Evolutionary conservation across 2,329 filamentous ascomycete genomes (phyloP).

Genomic region (Bipolaris victoriae): DNA sequence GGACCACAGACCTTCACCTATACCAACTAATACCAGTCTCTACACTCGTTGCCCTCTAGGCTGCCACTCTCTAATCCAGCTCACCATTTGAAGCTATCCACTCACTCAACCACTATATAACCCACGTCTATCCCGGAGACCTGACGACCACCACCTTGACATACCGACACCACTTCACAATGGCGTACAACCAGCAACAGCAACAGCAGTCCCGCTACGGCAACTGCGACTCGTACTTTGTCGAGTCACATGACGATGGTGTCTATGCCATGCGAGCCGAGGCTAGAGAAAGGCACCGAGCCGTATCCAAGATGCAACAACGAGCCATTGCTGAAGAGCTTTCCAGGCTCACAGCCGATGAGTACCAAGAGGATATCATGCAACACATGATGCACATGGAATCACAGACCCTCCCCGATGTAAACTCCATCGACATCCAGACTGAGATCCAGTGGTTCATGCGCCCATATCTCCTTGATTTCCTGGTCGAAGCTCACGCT

Average conservation of each 20-base stretch:
- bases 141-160: slow-evolving; percentile 55
- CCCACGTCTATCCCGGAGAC: slow-evolving; percentile 51
- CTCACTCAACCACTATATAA: slow-evolving; percentile 47
- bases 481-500: slow-evolving; percentile 94
- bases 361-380: slow-evolving; percentile 94
- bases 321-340: slow-evolving; percentile 88
- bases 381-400: slow-evolving; percentile 97
- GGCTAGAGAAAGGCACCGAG: slow-evolving; percentile 75
- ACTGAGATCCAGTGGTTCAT: slow-evolving; percentile 99
- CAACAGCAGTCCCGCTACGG: slow-evolving; percentile 61
- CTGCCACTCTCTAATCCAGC: slow-evolving; percentile 59
- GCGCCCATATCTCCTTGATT: slow-evolving; percentile 97
- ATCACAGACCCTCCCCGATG: slow-evolving; percentile 90
- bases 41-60: slow-evolving; percentile 53
- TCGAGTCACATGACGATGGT: slow-evolving; percentile 65
- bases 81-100: slow-evolving; percentile 47
- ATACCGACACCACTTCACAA: slow-evolving; percentile 52
- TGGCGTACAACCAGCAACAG: slow-evolving; percentile 62
- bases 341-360: slow-evolving; percentile 81
- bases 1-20: slow-evolving; percentile 50
- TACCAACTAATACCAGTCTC: slow-evolving; percentile 66
- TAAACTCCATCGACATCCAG: slow-evolving; percentile 98
- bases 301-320: slow-evolving; percentile 81
- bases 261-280: slow-evolving; percentile 65
- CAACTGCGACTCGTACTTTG: slow-evolving; percentile 72